Percentiles rank a stretch among this genome's conserved stretches.
Evolutionary conservation across 2,329 filamentous ascomycete genomes (phyloP).

Genomic region (Ophioceras dolichostomum): DNA sequence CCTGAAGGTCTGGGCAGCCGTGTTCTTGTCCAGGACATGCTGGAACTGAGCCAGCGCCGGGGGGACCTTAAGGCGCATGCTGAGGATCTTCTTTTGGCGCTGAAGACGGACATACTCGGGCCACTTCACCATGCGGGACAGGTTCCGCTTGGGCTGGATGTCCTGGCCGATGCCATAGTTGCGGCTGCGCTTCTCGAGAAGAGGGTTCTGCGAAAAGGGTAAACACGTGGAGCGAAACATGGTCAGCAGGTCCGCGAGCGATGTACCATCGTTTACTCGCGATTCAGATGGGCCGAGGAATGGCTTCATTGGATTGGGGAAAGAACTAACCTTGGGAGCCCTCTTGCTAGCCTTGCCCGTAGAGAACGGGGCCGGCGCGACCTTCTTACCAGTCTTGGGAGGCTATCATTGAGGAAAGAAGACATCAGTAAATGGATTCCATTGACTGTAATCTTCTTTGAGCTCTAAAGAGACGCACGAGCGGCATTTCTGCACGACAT

Average conservation of each 20-base stretch:
- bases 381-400: slow-evolving; percentile 97
- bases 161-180: slow-evolving; percentile 99
- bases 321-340: slow-evolving; percentile 88
- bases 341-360: slow-evolving; percentile 94
- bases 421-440: slow-evolving; percentile 83
- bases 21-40: slow-evolving; percentile 92
- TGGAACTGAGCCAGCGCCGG: slow-evolving; percentile 96
- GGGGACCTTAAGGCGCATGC: slow-evolving; percentile 96
- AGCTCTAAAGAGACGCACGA: slow-evolving; percentile 75
- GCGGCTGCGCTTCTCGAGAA: slow-evolving; percentile 93
- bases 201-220: slow-evolving; percentile 63
- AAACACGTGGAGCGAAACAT: neutral
- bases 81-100: slow-evolving; percentile 88
- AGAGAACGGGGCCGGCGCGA: slow-evolving; percentile 92
- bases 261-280: too few relatives aligned
- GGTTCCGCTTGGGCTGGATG: slow-evolving; percentile 92
- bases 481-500: slow-evolving; percentile 40
- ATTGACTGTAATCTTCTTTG: slow-evolving; percentile 61
- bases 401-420: slow-evolving; percentile 99
- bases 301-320: too few relatives aligned
- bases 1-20: slow-evolving; percentile 95
- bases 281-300: too few relatives aligned
- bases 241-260: too few relatives aligned
- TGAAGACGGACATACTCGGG: slow-evolving; percentile 98
- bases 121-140: slow-evolving; percentile 98